These are phyloP conservation scores for Curvularia sp. DNA, from an alignment of 2,329 filamentous ascomycete genomes.

Conservation along the genomic window DNA sequence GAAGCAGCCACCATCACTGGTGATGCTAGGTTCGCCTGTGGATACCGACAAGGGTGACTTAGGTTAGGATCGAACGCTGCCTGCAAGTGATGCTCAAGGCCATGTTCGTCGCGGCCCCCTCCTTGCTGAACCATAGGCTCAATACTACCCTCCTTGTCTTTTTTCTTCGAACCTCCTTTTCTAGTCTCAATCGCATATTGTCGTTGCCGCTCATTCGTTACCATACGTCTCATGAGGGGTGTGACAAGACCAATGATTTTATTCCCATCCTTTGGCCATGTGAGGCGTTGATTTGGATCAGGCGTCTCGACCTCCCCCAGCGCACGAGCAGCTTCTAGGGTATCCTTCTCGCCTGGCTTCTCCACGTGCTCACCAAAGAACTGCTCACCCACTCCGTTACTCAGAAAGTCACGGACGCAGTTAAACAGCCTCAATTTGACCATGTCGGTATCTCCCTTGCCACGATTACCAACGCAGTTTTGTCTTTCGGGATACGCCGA, in stretches of 20 bases:
- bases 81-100: conserved; percentile 23
- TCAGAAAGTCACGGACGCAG: conserved; percentile 62
- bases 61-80: conserved; percentile 19
- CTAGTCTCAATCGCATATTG: conserved; percentile 64
- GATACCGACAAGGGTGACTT: conserved; percentile 3
- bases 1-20: neutral
- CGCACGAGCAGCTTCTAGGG: conserved; percentile 42
- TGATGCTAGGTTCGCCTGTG: conserved; percentile 9
- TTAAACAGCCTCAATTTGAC: conserved; percentile 64
- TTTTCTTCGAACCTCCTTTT: conserved; percentile 54
- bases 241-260: conserved; percentile 65
- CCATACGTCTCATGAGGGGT: conserved; percentile 63
- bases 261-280: conserved; percentile 63
- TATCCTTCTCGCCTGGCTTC: conserved; percentile 44
- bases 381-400: conserved; percentile 58
- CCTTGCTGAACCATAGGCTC: conserved; percentile 24
- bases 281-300: conserved; percentile 46
- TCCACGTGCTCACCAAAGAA: conserved; percentile 56
- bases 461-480: conserved; percentile 64
- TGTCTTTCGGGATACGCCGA: conserved; percentile 61
- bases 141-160: conserved; percentile 34
- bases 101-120: conserved; percentile 5
- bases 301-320: conserved; percentile 52
- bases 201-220: conserved; percentile 65
- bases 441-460: conserved; percentile 63